Base-by-base conservation (phyloP, 345 rosid genomes). In the Capsella bursapastoris region DNA sequence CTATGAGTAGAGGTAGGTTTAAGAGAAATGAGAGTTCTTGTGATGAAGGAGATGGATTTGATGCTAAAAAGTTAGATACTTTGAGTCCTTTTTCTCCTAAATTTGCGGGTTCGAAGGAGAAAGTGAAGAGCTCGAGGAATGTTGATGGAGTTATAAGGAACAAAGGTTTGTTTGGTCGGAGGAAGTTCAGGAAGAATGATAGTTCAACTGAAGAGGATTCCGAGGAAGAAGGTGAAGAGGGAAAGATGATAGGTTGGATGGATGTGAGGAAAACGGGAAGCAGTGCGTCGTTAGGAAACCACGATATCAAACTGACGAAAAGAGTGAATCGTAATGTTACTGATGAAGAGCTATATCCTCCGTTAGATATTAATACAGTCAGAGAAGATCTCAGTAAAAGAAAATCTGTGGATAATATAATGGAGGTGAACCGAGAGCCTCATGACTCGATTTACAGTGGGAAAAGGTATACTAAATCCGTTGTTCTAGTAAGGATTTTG, bases 241-340 rank as follows among this genome's bases (percentile, higher is more conserved):
- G 77, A 44, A 72, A 72, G 61, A 78, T 70, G 82, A 76, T 34
- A 64, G 81, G 84, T 64, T 74, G 85, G 84, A 82, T 70, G 41
- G 86, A 85, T 68, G 58, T 80, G 76, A 85, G 70, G 81, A 86
- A 53, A 71, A 76, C 82, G 4, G 93, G 97, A 18, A 85, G 96
- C 68, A 86, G 86, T 8, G 91, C 97, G 8, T 81, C 98, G 3
- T 81, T 90, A 60, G 97, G 91, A 16, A 87, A 84, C 64, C 85
- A 86, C 62, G 99, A 89, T 84, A 10, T 78, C 81, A 96, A 86
- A 79, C 70, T 77, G 57, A 89, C 71, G 2, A 92, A 81, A 78
- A 87, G 97, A 79, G 88, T 89, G 27, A 86, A 90, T 0, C 69
- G 85, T 32, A 86, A 86, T 80, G 81, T 66, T 18, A 73, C 83